A percentile compares a stretch with the other conserved stretches of the same genome.
Evolutionary conservation across 2,329 filamentous ascomycete genomes (phyloP).

Genomic region (Fusarium albidum): DNA sequence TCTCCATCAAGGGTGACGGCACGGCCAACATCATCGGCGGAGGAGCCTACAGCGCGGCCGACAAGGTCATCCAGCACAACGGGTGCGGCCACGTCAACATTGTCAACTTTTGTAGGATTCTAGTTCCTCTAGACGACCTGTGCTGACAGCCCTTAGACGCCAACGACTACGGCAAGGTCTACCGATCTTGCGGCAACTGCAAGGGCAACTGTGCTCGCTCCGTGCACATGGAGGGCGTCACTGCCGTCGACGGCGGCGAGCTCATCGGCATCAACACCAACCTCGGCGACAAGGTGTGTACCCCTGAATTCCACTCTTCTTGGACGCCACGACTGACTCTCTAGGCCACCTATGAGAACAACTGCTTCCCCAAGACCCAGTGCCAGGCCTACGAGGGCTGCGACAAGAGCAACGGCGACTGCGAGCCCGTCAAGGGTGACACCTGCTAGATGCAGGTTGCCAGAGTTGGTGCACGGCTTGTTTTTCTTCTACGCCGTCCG

Average conservation of each 20-base stretch:
- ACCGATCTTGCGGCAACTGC: conserved; percentile 40
- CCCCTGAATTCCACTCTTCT: rapidly evolving
- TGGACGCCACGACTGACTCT: conserved; percentile 4
- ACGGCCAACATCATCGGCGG: conserved; percentile 52
- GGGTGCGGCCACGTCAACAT: conserved; percentile 54
- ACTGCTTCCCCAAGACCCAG: conserved; percentile 40
- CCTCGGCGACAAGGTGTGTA: conserved; percentile 42
- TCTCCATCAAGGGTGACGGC: conserved; percentile 19
- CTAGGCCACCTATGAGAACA: conserved; percentile 42
- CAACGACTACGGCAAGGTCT: conserved; percentile 56
- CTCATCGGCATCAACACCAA: conserved; percentile 54
- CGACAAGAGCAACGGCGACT: conserved; percentile 41
- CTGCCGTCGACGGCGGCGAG: conserved; percentile 51
- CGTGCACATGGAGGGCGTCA: conserved; percentile 54
- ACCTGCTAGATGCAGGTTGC: conserved; percentile 40
- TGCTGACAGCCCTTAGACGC: conserved; percentile 36
- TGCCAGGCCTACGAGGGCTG: conserved; percentile 43
- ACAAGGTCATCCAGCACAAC: conserved; percentile 59
- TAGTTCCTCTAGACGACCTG: rapidly evolving
- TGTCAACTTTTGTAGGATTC: conserved; percentile 42
- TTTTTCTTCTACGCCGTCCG: neutral
- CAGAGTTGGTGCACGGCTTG: neutral
- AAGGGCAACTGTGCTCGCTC: conserved; percentile 47
- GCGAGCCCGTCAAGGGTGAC: conserved; percentile 41
- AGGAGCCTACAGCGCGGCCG: conserved; percentile 53